phyloP scores from a whole-genome alignment of 208 protist species.

The Trypanosoma melophagium region DNA sequence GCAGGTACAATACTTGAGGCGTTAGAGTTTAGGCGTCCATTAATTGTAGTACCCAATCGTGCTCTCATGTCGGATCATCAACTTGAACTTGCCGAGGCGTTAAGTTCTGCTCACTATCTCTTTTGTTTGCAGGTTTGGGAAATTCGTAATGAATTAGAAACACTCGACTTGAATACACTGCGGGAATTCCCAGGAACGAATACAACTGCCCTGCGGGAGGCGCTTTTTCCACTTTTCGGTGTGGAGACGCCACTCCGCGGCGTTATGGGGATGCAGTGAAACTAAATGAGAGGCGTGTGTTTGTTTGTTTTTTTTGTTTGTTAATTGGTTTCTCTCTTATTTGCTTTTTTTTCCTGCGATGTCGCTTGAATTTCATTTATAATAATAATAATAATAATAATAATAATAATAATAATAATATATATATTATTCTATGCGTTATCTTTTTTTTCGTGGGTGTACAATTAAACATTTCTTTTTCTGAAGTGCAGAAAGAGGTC shows the following conservation, averaged over 20 bases:
- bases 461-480: not conserved
- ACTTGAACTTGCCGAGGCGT: constrained; percentile 68
- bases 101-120: constrained; percentile 51
- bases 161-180: constrained; percentile 39
- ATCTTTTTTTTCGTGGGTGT: not conserved
- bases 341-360: not conserved
- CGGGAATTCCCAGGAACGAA: constrained; percentile 54
- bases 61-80: constrained; percentile 90
- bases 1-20: constrained; percentile 91
- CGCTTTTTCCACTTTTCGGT: constrained; percentile 21
- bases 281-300: not conserved
- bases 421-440: not conserved
- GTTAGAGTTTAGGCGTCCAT: constrained; percentile 52
- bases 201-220: constrained; percentile 31
- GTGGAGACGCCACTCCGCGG: not conserved
- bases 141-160: constrained; percentile 35
- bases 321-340: not conserved
- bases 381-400: not conserved
- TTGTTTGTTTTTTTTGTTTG: not conserved
- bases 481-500: too few species aligned
- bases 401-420: not conserved
- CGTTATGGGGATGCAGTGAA: not conserved
- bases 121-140: constrained; percentile 58
- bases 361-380: not conserved
- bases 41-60: constrained; percentile 87